phyloP scores from a whole-genome alignment of 2,329 filamentous ascomycete genomes.

The Colletotrichum sp. region DNA sequence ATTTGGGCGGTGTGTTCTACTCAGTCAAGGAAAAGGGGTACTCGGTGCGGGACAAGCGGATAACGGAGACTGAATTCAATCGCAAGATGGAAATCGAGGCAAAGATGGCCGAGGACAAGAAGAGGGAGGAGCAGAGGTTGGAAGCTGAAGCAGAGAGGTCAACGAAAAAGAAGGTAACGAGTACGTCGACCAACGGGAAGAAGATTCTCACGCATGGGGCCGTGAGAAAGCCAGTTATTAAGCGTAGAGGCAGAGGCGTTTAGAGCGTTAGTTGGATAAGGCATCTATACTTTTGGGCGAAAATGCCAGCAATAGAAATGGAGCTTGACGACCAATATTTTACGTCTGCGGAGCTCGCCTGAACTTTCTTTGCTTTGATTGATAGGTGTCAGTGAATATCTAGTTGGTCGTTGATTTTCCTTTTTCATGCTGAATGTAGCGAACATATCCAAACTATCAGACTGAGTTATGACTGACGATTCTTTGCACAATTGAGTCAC shows the following conservation, averaged over 20 bases:
- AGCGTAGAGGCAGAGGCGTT: constrained; percentile 60
- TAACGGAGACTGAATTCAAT: constrained; percentile 93
- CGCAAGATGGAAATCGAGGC: constrained; percentile 90
- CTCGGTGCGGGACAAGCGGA: constrained; percentile 81
- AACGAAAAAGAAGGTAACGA: constrained; percentile 43
- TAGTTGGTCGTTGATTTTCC: neutral
- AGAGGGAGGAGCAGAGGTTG: constrained; percentile 64
- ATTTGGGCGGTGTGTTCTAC: constrained; percentile 96
- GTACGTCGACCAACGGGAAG: constrained; percentile 42
- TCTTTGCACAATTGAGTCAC: neutral
- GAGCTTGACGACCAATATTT: neutral
- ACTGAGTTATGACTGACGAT: neutral
- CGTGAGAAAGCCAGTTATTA: constrained; percentile 65
- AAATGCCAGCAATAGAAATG: neutral
- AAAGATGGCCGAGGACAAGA: constrained; percentile 88
- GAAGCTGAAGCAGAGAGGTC: constrained; percentile 53
- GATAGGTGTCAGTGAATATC: neutral
- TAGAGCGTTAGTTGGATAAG: constrained; percentile 28
- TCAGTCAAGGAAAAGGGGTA: constrained; percentile 98
- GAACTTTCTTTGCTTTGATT: neutral
- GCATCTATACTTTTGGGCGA: neutral
- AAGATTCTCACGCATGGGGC: constrained; percentile 67
- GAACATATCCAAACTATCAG: neutral
- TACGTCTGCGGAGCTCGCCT: neutral
- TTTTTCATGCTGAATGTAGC: neutral